A percentile compares a stretch with the other conserved stretches of the same genome.
These are phyloP conservation scores for Ilyonectria destructans DNA, from an alignment of 2,329 filamentous ascomycete genomes.

Conservation along the genomic window DNA sequence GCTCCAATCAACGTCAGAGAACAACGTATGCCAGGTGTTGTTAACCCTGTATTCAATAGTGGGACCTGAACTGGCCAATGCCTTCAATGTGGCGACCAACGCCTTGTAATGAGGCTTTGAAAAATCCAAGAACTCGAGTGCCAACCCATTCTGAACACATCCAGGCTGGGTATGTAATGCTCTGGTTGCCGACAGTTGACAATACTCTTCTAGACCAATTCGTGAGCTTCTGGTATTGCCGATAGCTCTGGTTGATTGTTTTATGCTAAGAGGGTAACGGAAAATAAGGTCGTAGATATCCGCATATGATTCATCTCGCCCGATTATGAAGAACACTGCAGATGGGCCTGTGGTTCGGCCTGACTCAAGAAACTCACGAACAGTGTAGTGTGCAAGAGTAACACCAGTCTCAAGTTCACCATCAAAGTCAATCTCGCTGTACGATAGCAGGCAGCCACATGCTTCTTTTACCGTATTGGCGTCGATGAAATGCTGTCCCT, in stretches of 20 bases:
- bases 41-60: no score
- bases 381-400: slow-evolving; percentile 11
- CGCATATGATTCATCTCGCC: neutral
- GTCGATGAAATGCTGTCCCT: neutral
- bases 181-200: neutral
- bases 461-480: neutral
- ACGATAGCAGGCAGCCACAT: slow-evolving; percentile 14
- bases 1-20: neutral
- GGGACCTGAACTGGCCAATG: neutral
- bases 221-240: no score
- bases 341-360: neutral
- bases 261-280: neutral
- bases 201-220: neutral
- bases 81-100: neutral
- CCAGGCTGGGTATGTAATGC: neutral
- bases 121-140: neutral
- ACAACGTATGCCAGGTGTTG: no score
- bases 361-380: slow-evolving; percentile 17
- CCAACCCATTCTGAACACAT: neutral
- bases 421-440: neutral
- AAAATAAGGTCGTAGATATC: neutral
- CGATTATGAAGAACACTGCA: neutral
- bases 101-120: neutral
- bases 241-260: neutral
- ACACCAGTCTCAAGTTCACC: neutral